Conservation (phyloP, 306 rosid species). For the Heteromeles arbutifolia region DNA sequence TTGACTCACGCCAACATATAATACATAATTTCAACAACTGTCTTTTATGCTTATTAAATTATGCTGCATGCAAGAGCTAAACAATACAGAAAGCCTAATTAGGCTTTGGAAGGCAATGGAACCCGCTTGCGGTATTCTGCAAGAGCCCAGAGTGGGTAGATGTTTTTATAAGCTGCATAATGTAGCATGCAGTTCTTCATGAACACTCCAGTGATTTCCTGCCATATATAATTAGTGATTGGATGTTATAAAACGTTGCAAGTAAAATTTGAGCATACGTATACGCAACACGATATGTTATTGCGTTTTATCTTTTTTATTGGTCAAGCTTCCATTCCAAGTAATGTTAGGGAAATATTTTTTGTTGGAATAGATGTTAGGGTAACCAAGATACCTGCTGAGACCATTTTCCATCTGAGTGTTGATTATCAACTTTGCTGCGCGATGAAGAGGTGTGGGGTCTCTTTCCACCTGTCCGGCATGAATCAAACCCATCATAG, state of each 20-base stretch:
- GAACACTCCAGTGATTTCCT: slow-evolving; percentile 55
- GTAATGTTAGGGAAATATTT: too few species aligned
- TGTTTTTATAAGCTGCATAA: slow-evolving; percentile 53
- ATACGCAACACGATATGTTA: background rate
- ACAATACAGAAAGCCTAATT: too few species aligned
- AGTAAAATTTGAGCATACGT: too few species aligned
- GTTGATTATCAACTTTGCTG: slow-evolving; percentile 50
- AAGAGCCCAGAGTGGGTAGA: slow-evolving; percentile 57
- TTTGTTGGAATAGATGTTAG: too few species aligned
- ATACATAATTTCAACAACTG: too few species aligned
- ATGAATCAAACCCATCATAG: slow-evolving; percentile 57
- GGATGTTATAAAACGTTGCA: too few species aligned
- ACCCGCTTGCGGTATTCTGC: slow-evolving; percentile 49
- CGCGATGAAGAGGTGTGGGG: slow-evolving; percentile 48
- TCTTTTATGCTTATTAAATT: too few species aligned
- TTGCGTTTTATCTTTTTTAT: too few species aligned
- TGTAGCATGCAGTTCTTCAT: slow-evolving; percentile 56
- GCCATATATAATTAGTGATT: background rate
- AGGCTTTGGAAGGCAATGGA: slow-evolving; percentile 29
- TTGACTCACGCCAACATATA: too few species aligned
- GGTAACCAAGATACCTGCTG: background rate
- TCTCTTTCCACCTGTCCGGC: slow-evolving; percentile 50
- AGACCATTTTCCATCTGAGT: slow-evolving; percentile 53
- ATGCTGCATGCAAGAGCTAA: too few species aligned
- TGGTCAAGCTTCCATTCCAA: too few species aligned